Base-by-base conservation (phyloP, 1,284 basidiomycete genomes). In the Heterobasidion parviporum region DNA sequence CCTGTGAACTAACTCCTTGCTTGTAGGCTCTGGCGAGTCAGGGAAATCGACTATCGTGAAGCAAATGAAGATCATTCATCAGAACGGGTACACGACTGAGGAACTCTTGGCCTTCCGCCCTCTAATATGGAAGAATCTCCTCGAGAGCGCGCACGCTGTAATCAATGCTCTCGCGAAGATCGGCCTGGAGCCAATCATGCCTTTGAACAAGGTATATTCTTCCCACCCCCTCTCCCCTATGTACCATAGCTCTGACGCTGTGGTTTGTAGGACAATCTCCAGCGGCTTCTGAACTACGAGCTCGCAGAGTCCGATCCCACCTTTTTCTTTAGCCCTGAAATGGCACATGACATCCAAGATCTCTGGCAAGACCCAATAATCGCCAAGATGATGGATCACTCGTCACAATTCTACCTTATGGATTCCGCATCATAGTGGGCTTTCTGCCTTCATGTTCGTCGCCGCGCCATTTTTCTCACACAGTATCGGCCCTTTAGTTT, bases 1-100 rank as follows among this genome's bases (percentile, higher is more conserved):
- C 47, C 8, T 26, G 47, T 26, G n/a, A 15, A 34, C 32, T 53
- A 4, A 49, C 44, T 14, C 15, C 33, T 14, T 16, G 44, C 32
- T 26, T 9, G 33, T n/a, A 84, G 84, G 84, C 57, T 86, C 85
- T n/a, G 86, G 86, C 64, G 87, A 89, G 76, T 95, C 92, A 0
- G 96, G 95, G 36, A 98, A 98, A 75, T 90, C 86, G 6, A 98
- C 95, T 0, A 94, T 98, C 62, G 94, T 98, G 50, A 98, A 98
- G 73, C 96, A 98, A 73, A 98, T 98, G 95, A 98, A 97, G 79
- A 98, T 98, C 61, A 96, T 98, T 59, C 93, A 98, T 71, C 93
- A 98, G 71, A 88, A 91, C 64, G 96, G 96, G 8, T 98, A 94
- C 73, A 84, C 85, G 0, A 71, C 73, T 20, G 82, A 92, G 1